Evolutionary conservation across 805 yeast species (phyloP).

Genomic region (Cyberlindnera veronae): DNA sequence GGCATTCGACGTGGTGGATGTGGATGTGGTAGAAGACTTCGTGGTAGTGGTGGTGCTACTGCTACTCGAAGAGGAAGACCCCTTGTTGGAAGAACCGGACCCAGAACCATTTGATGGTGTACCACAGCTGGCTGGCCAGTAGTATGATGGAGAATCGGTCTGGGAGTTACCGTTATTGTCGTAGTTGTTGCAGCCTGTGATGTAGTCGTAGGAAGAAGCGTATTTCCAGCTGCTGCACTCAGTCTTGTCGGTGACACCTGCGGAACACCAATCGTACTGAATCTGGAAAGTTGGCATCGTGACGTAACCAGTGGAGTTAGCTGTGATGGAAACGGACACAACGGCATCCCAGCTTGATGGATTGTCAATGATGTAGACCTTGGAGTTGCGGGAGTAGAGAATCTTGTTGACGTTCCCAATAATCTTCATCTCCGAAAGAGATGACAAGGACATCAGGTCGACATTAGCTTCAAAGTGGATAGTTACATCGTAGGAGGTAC

Average conservation of each 20-base stretch:
- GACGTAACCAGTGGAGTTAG: conserved; percentile 7
- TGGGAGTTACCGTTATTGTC: conserved; percentile 22
- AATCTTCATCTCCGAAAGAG: conserved; percentile 20
- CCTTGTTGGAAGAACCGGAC: conserved; percentile 2
- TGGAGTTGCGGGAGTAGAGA: conserved; percentile 14
- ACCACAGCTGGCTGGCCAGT: conserved; percentile 25
- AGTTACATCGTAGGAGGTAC: conserved; percentile 15
- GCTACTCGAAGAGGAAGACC: conserved; percentile 2
- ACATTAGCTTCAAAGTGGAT: conserved; percentile 12
- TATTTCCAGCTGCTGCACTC: conserved; percentile 22
- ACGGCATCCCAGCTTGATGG: conserved; percentile 14
- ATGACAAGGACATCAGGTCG: conserved; percentile 10
- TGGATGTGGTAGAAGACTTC: background rate
- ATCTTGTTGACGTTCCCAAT: conserved; percentile 13
- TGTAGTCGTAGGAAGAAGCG: conserved; percentile 22
- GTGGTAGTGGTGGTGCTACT: background rate
- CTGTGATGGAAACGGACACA: conserved; percentile 2
- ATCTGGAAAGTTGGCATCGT: conserved; percentile 18
- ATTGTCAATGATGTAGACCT: conserved; percentile 5
- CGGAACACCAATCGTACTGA: conserved; percentile 26
- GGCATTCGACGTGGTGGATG: background rate
- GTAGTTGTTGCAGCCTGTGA: conserved; percentile 21
- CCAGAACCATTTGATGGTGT: conserved; percentile 2
- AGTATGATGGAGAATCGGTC: conserved; percentile 20
- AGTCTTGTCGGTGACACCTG: conserved; percentile 21